Evolutionary conservation across 805 yeast species (phyloP), one percentile per base, ranked within the genome.

Genomic region (Brettanomyces sp.): DNA sequence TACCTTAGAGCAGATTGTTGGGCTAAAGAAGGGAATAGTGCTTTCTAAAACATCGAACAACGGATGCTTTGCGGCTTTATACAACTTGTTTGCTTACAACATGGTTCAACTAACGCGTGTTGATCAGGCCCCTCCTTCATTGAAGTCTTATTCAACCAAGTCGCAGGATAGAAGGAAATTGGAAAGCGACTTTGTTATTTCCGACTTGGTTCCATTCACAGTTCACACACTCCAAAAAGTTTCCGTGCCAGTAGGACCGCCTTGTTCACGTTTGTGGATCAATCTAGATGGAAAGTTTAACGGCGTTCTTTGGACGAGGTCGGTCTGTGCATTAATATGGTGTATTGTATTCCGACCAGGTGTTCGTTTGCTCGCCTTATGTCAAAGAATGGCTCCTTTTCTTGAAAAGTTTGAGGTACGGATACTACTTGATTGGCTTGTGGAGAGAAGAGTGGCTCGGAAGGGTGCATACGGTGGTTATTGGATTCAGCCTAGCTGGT

Each of bases 71-170:
- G 79, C 83, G 13, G 63, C 79, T 2, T 57, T 88, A 13, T 57
- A 87, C 39, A 80, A 82, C 45, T 57, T 78, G 33, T 52, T 82
- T 14, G 73, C 80, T 3, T 59, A 65, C 5, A 56, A 62, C 4
- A 57, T 62, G 13, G 51, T 80, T 4, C 58, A 63, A 8, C 50
- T 82, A 3, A 70, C 71, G 4, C 69, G 82, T 40, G 70, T 85
- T 22, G 86, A 85, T 52, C 73, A 74, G 44, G 63, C 72, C 8
- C 70, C 76, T 47, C 70, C 66, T 13, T 61, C 62, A 21, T 59
- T 73, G n/a, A 69, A 72, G 34, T 82, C 86, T 11, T 90, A 89
- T 58, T 83, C 82, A 36, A 84, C 96, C 1, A 73, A 96, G 50
- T 68, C 77, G 18, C 74, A 85, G 37, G 95, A 86, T 49, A 77